Base-by-base conservation (phyloP, 1,284 basidiomycete genomes). In the Leccinum pachyderme region DNA sequence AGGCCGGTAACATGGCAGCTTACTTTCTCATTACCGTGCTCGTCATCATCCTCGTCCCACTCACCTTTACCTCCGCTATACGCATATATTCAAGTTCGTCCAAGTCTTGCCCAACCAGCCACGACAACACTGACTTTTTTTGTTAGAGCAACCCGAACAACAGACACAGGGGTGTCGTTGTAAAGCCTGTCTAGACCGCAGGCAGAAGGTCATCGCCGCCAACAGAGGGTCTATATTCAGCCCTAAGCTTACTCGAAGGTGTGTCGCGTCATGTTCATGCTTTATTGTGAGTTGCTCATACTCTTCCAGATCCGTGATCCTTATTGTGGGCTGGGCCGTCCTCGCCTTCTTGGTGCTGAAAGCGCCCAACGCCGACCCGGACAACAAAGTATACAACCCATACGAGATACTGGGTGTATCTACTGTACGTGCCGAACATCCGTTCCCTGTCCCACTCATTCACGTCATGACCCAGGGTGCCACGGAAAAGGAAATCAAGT, bases 401-500 rank as follows among this genome's bases (percentile, higher is more conserved):
- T 99, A 96, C 65, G 87, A 94, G 66, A 96, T 99, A 64, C 81
- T 99, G 28, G 95, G 91, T 25, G 83, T 99, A 58, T 78, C 76
- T 12, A 71, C 77, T n/a, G 90, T 91, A 60, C 41, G 67, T 60
- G 18, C 39, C 9, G 4, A 13, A 3, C 18, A 5, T 32, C 22
- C 11, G 1, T 46, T 5, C 29, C 8, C 32, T 13, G 24, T 11
- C 29, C 28, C 51, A 18, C 47, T 51, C 24, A 32, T 35, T 53
- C 32, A 58, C 56, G 7, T 29, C 1, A 29, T n/a, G 25, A 28
- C 25, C 1, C 61, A 87, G 88, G 80, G 82, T 33, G 68, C 80
- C 1, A 78, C 87, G 5, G 89, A 96, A 66, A 95, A 96, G 73
- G 90, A 95, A 56, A 97, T 99, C 74, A 98, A 97, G 73, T 91